phyloP scores from a whole-genome alignment of 2,329 filamentous ascomycete species.

The Xylaria sp. region DNA sequence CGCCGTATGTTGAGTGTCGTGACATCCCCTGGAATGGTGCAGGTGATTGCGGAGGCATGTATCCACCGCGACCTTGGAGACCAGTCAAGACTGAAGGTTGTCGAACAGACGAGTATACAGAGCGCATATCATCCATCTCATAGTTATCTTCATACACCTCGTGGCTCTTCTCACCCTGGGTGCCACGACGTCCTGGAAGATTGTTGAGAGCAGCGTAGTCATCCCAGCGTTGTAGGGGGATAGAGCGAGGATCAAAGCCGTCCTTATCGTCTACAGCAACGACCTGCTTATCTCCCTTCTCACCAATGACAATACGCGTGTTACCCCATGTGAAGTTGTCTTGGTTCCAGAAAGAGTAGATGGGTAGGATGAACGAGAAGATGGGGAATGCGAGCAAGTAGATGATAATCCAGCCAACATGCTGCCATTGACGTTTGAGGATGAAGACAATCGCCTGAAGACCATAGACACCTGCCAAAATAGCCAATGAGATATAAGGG shows the following conservation, averaged over 20 bases:
- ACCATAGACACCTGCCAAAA: conserved; percentile 93
- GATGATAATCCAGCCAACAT: conserved; percentile 99
- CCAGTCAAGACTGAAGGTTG: conserved; percentile 89
- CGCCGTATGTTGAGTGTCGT: conserved; percentile 57
- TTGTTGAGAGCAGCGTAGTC: conserved; percentile 90
- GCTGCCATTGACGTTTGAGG: conserved; percentile 96
- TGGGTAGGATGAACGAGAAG: conserved; percentile 87
- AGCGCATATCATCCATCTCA: conserved; percentile 98
- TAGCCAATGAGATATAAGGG: conserved; percentile 86
- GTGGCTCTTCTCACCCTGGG: conserved; percentile 71
- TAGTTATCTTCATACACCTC: conserved; percentile 80
- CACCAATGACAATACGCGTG: conserved; percentile 95
- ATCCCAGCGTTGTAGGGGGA: conserved; percentile 96
- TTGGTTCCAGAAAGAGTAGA: conserved; percentile 99
- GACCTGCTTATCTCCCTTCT: conserved; percentile 91
- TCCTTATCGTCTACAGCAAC: conserved; percentile 82
- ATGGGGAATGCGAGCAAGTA: conserved; percentile 96
- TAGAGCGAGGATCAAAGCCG: conserved; percentile 90
- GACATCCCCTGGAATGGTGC: conserved; percentile 70
- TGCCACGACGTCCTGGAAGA: conserved; percentile 88
- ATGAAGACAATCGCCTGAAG: conserved; percentile 97
- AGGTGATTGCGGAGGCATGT: conserved; percentile 86
- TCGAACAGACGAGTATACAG: conserved; percentile 91
- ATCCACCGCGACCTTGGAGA: conserved; percentile 75
- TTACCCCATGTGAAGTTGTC: conserved; percentile 99